A percentile compares a stretch with the other conserved stretches of the same genome.
These are phyloP conservation scores for Ochromonas danica DNA, from an alignment of 108 stramenopile genomes.

Conservation along the genomic window DNA sequence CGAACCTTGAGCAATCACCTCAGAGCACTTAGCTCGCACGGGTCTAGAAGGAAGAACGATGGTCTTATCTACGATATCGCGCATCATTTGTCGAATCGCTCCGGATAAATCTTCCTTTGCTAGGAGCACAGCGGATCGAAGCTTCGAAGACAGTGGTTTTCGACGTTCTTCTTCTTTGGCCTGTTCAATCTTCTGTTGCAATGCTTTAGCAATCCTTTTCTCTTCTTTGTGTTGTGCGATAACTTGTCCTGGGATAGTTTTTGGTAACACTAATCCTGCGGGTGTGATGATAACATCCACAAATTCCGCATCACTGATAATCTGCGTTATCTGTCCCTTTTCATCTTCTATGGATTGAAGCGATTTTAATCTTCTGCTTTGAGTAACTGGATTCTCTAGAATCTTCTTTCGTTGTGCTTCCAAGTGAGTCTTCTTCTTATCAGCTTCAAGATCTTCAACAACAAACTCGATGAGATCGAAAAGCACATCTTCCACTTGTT, in stretches of 20 bases:
- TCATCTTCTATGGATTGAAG: background rate
- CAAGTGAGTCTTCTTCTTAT: background rate
- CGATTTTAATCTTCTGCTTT: background rate
- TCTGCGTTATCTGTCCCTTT: background rate
- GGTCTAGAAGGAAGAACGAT: background rate
- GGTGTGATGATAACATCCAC: background rate
- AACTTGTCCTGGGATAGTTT: background rate
- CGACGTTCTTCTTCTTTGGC: background rate
- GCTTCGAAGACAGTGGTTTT: background rate
- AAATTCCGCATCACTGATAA: background rate
- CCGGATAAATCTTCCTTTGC: background rate
- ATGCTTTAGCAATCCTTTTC: background rate
- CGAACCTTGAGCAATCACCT: no score
- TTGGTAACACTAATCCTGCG: background rate
- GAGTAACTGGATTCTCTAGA: background rate
- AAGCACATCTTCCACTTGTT: slow-evolving; percentile 26
- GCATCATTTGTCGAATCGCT: background rate
- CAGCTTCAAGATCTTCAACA: background rate
- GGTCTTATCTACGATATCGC: background rate
- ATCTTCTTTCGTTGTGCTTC: background rate
- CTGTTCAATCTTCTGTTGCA: background rate
- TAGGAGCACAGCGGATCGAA: background rate
- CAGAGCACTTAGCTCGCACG: no score
- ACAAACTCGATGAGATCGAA: slow-evolving; percentile 1
- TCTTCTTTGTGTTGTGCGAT: background rate